Conservation (phyloP, 75 land plant species). For the Pinus tabuliformis region DNA sequence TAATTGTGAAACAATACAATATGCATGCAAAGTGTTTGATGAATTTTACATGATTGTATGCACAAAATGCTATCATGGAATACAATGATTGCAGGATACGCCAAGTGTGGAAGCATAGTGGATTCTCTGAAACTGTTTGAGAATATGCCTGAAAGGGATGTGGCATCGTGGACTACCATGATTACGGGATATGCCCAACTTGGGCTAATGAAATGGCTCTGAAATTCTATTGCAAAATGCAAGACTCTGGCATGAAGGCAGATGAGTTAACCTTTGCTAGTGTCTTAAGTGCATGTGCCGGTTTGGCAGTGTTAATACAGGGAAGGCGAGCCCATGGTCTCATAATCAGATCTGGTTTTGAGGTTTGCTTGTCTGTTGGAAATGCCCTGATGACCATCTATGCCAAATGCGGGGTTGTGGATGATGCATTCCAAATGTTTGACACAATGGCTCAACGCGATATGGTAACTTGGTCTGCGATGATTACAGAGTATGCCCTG, state of each 20-base stretch:
- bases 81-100: constrained; percentile 18
- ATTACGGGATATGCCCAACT: constrained; percentile 60
- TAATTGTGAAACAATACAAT: too few relatives aligned
- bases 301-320: constrained; percentile 45
- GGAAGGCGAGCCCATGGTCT: constrained; percentile 53
- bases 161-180: constrained; percentile 69
- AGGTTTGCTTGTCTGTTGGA: constrained; percentile 37
- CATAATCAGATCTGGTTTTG: constrained; percentile 30
- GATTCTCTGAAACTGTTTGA: constrained; percentile 51
- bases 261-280: constrained; percentile 60
- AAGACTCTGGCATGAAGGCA: constrained; percentile 31
- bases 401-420: constrained; percentile 59
- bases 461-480: constrained; percentile 63
- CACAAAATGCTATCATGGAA: too few relatives aligned
- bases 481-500: constrained; percentile 64
- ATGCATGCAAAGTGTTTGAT: too few relatives aligned
- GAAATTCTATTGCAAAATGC: constrained; percentile 29
- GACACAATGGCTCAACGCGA: constrained; percentile 51
- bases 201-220: constrained; percentile 52
- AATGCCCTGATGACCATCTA: constrained; percentile 71
- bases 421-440: constrained; percentile 47
- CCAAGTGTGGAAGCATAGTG: constrained; percentile 42
- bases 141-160: constrained; percentile 51
- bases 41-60: too few relatives aligned
- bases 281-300: constrained; percentile 55